phyloP scores from a whole-genome alignment of 2,329 filamentous ascomycete species.

The Chaetomium sp. region DNA sequence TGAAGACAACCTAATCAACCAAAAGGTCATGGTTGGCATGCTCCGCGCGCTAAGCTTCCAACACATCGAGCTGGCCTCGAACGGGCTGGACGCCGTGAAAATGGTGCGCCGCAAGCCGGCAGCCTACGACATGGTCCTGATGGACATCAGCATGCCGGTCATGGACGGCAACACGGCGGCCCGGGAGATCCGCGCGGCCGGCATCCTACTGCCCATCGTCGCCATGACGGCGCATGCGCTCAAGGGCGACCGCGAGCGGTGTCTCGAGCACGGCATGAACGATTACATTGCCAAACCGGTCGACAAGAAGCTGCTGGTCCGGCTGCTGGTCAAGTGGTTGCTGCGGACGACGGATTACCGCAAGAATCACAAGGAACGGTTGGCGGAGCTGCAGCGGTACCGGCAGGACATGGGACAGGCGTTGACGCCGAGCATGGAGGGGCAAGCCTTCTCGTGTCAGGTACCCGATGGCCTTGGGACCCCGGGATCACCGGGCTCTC shows the following conservation, averaged over 20 bases:
- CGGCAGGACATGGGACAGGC: too few relatives aligned
- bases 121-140: conserved; percentile 44
- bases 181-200: conserved; percentile 38
- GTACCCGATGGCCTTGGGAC: not conserved
- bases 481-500: too few relatives aligned
- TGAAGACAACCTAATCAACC: conserved; percentile 40
- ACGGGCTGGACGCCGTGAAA: conserved; percentile 38
- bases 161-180: conserved; percentile 51
- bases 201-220: conserved; percentile 31
- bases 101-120: conserved; percentile 36
- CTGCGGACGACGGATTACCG: conserved; percentile 12
- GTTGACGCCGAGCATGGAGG: not conserved
- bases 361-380: conserved; percentile 11
- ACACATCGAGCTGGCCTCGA: conserved; percentile 35
- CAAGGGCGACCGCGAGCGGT: conserved; percentile 48
- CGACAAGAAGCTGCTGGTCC: conserved; percentile 23
- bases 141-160: conserved; percentile 56
- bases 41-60: conserved; percentile 35
- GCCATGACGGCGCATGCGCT: conserved; percentile 53
- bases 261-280: conserved; percentile 49
- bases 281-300: conserved; percentile 43
- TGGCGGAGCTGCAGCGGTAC: not conserved
- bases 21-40: conserved; percentile 34
- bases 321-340: conserved; percentile 11
- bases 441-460: not conserved